Percentiles rank a stretch among this genome's conserved stretches.
These are phyloP conservation scores for Alnus rubra DNA, from an alignment of 306 rosid genomes.

Conservation along the genomic window DNA sequence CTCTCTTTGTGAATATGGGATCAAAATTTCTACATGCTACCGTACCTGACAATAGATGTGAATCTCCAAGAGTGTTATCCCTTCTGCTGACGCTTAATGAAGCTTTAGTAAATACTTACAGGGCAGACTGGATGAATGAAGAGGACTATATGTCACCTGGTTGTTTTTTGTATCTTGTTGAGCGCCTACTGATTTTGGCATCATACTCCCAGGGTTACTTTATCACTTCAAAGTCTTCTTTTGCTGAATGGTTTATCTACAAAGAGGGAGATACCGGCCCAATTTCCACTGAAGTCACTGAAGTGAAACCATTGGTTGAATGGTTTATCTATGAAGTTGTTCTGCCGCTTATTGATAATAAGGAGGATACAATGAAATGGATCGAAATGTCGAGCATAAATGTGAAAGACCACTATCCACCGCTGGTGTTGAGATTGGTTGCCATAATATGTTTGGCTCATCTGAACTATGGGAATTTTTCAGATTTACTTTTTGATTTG, in stretches of 20 bases:
- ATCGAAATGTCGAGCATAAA: slow-evolving; percentile 16
- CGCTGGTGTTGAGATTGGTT: slow-evolving; percentile 48
- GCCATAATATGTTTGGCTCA: slow-evolving; percentile 43
- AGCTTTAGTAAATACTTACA: slow-evolving; percentile 44
- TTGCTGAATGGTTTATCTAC: slow-evolving; percentile 62
- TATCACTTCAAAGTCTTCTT: slow-evolving; percentile 55
- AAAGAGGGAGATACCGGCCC: slow-evolving; percentile 29
- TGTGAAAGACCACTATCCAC: slow-evolving; percentile 25
- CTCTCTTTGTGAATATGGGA: slow-evolving; percentile 22
- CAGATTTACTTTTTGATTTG: slow-evolving; percentile 22
- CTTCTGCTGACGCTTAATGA: slow-evolving; percentile 18
- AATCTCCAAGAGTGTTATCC: slow-evolving; percentile 2
- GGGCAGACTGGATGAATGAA: slow-evolving; percentile 28
- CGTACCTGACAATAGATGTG: background rate
- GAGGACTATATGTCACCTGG: slow-evolving; percentile 56
- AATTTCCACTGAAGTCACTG: slow-evolving; percentile 2
- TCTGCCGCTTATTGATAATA: slow-evolving; percentile 16
- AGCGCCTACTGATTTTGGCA: slow-evolving; percentile 52
- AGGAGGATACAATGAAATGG: slow-evolving; percentile 37
- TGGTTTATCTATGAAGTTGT: slow-evolving; percentile 14
- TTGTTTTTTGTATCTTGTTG: slow-evolving; percentile 69
- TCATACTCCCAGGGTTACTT: slow-evolving; percentile 34
- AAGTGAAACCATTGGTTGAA: background rate
- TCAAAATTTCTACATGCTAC: background rate
- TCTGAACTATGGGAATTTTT: slow-evolving; percentile 33